Conservation (phyloP, 2,329 filamentous ascomycete species). For the Penicillium paneum region DNA sequence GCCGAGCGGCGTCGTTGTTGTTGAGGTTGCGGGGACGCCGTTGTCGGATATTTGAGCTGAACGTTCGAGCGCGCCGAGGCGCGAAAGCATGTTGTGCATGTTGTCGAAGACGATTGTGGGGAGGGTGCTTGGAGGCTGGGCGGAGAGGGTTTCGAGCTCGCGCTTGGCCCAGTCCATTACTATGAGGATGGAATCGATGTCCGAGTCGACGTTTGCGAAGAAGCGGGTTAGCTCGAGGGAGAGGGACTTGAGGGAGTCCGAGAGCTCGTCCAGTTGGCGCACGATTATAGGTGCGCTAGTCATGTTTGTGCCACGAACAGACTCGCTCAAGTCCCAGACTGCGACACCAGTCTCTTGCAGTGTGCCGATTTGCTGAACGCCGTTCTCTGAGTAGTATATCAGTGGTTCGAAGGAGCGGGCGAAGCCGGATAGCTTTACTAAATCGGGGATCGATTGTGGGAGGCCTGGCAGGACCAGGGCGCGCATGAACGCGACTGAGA, state of each 20-base stretch:
- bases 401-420: conserved; percentile 90
- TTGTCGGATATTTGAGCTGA: conserved; percentile 22
- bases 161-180: conserved; percentile 96
- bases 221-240: conserved; percentile 85
- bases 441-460: conserved; percentile 69
- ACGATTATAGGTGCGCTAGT: conserved; percentile 84
- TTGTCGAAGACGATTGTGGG: conserved; percentile 74
- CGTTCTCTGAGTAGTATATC: conserved; percentile 91
- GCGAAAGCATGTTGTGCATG: conserved; percentile 71
- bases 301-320: conserved; percentile 84
- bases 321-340: conserved; percentile 92
- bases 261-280: conserved; percentile 76
- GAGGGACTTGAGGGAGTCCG: conserved; percentile 78
- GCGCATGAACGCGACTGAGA: conserved; percentile 64
- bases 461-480: conserved; percentile 66
- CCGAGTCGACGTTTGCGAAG: conserved; percentile 88
- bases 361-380: conserved; percentile 78
- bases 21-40: conserved; percentile 36
- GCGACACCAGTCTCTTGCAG: conserved; percentile 88
- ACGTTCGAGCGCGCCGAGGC: conserved; percentile 44
- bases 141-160: conserved; percentile 70
- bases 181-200: conserved; percentile 87
- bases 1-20: conserved; percentile 62
- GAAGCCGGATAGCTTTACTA: conserved; percentile 85
- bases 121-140: conserved; percentile 60